Evolutionary conservation across 345 rosid species (phyloP), one percentile per base, ranked within the genome.

Genomic region (Clarkia xantiana): DNA sequence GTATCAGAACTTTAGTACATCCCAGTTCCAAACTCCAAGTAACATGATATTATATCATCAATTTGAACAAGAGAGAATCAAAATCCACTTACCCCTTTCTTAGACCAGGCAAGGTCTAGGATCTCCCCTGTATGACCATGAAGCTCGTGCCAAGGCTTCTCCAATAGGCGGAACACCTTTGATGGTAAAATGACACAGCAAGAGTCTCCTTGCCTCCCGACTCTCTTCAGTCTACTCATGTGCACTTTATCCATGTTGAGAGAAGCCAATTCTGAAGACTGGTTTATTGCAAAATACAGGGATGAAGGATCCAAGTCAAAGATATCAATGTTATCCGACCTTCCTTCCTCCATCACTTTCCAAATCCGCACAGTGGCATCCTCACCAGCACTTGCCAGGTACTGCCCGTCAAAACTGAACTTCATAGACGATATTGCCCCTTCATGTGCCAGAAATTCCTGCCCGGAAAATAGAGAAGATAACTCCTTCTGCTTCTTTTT

Each of bases 341-440:
- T 76, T 52, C 76, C 76, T 13, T 77, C 79, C 63, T 75, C 85
- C 11, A 62, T 59, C 44, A 85, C 79, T 60, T 62, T 72, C 95
- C 95, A 85, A 42, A 85, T 81, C 23, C 88, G 71, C 51, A 85
- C 78, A 34, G 71, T 66, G 53, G 76, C 57, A 68, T 82, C 91
- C 59, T 79, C 87, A 34, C 95, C 95, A 15, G 83, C 82, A 59
- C 68, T 81, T 11, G 91, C 95, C 63, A 85, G 59, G 62, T 73
- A 74, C 42, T 63, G 69, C 11, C 95, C 87, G 61, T 82, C 91
- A 7, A 59, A 73, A 62, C 85, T 81, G 54, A 85, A 82, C 62
- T 86, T 86, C 85, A 82, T 77, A 6, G 83, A 69, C 38, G 69
- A 69, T 51, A 82, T 82, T 39, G 83, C 76, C 51, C 91, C 91